These are phyloP conservation scores for Xylaria acuta DNA, from an alignment of 495 filamentous ascomycete species.

Conservation along the genomic window DNA sequence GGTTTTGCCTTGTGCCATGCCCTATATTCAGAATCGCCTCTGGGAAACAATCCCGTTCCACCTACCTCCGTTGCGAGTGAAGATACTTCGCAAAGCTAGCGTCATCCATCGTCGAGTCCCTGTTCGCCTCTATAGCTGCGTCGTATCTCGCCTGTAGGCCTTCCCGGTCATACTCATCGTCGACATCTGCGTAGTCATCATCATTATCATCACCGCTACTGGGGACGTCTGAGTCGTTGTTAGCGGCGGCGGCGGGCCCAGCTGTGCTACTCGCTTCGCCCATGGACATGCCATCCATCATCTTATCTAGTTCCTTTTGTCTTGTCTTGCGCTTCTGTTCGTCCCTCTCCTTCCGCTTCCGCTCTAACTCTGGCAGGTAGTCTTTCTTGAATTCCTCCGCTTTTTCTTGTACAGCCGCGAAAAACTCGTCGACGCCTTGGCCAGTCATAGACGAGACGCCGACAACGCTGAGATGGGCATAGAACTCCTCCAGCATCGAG, in stretches of 20 bases:
- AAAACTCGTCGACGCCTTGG: conserved; percentile 89
- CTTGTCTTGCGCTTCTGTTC: conserved; percentile 70
- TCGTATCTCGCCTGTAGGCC: conserved; percentile 68
- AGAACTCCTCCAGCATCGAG: conserved; percentile 97
- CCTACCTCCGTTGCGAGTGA: conserved; percentile 40
- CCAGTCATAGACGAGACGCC: conserved; percentile 94
- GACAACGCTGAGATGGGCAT: conserved; percentile 87
- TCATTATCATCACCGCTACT: conserved; percentile 52
- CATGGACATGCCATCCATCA: conserved; percentile 95
- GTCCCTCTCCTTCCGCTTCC: conserved; percentile 74
- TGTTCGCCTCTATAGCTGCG: conserved; percentile 57
- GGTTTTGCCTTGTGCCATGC: not conserved
- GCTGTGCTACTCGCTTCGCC: conserved; percentile 39
- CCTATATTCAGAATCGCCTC: not conserved
- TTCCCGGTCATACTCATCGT: conserved; percentile 60
- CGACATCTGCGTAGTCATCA: conserved; percentile 55
- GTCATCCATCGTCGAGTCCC: conserved; percentile 56
- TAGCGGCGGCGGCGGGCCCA: conserved; percentile 40
- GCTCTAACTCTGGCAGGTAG: conserved; percentile 91
- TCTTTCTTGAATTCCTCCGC: conserved; percentile 87
- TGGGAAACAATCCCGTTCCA: not conserved
- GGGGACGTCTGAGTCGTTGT: conserved; percentile 63
- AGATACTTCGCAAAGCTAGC: conserved; percentile 68
- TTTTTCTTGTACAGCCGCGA: conserved; percentile 84
- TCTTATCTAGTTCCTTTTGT: conserved; percentile 81